A percentile compares a stretch with the other conserved stretches of the same genome.
These are phyloP conservation scores for Sclerotinia borealis DNA, from an alignment of 2,329 filamentous ascomycete species.

Conservation along the genomic window DNA sequence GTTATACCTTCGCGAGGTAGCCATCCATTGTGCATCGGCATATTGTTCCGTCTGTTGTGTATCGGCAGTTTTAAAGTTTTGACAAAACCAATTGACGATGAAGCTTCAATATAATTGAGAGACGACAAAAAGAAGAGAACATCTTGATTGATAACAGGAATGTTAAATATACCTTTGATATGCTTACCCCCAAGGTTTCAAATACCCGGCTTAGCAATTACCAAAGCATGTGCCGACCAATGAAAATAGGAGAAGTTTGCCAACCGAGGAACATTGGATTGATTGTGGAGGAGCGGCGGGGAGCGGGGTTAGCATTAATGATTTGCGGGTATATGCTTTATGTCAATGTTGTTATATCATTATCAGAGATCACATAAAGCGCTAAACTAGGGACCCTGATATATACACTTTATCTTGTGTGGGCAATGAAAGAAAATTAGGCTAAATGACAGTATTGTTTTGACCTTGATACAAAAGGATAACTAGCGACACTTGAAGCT, in stretches of 20 bases:
- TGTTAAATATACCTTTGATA: not conserved
- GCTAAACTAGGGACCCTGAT: not conserved
- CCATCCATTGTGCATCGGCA: conserved; percentile 46
- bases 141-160: not conserved
- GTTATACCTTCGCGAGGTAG: conserved; percentile 46
- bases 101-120: not conserved
- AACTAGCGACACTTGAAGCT: not conserved
- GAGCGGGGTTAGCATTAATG: not conserved
- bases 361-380: not conserved
- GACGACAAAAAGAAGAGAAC: not conserved
- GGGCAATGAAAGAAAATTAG: not conserved
- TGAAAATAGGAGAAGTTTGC: not conserved
- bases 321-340: not conserved
- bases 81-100: not conserved
- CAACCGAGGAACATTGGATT: not conserved
- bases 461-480: not conserved
- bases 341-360: no score
- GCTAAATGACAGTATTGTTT: not conserved
- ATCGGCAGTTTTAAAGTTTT: not conserved
- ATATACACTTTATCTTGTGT: not conserved
- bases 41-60: conserved; percentile 20
- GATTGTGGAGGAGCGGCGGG: no score
- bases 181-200: not conserved
- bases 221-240: not conserved
- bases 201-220: not conserved